Percentiles rank a stretch among this genome's conserved stretches.
phyloP scores from a whole-genome alignment of 176 grass and related monocot species.

The Oryza meridionalis region DNA sequence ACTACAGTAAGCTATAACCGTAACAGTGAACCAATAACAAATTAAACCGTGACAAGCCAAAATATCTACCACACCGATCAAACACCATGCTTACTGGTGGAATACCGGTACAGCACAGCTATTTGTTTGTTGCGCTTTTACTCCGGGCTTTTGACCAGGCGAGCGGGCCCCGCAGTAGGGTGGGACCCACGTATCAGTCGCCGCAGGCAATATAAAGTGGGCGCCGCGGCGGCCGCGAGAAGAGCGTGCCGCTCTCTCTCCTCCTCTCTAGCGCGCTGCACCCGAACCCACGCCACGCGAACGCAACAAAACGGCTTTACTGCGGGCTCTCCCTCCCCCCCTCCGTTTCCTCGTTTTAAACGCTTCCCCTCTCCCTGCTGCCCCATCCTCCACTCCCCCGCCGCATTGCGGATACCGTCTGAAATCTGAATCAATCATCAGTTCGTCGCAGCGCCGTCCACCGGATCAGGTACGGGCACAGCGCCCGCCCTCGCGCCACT shows the following conservation, averaged over 20 bases:
- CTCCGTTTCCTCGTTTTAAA: conserved; percentile 45
- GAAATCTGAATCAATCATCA: background rate
- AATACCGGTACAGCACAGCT: background rate
- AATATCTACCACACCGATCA: background rate
- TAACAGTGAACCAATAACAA: too few species aligned
- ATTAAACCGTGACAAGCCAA: too few species aligned
- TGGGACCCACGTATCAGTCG: too few species aligned
- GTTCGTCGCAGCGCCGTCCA: background rate
- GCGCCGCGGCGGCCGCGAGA: background rate
- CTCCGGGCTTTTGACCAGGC: background rate
- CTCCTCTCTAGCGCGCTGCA: too few species aligned
- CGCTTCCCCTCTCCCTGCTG: background rate
- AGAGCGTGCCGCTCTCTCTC: conserved; percentile 21
- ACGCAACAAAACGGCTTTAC: conserved; percentile 22
- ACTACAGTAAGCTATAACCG: too few species aligned
- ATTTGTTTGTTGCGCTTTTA: background rate
- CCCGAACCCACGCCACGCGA: background rate
- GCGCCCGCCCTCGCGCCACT: background rate
- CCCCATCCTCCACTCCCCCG: too few species aligned
- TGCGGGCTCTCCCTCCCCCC: background rate
- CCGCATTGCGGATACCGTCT: background rate
- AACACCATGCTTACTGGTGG: background rate
- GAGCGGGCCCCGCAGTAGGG: background rate
- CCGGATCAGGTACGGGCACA: background rate
- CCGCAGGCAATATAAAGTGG: background rate